Evolutionary conservation across 2,329 filamentous ascomycete genomes (phyloP), one percentile per base, ranked within the genome.

Genomic region (Kalmusia sp.): DNA sequence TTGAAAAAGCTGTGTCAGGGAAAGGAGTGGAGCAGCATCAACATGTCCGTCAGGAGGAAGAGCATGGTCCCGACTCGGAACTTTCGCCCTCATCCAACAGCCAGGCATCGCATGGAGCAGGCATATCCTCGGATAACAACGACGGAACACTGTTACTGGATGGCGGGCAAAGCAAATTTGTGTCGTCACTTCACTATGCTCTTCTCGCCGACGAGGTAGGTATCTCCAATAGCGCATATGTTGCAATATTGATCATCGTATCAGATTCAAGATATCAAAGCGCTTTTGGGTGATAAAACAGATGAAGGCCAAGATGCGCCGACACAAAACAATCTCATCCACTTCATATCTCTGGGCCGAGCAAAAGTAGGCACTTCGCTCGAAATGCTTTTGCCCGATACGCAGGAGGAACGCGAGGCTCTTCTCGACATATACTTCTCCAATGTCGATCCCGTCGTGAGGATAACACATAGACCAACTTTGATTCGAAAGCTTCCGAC

Each of bases 201-300:
- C 57, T 75, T n/a, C 58, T 75, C 33, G 71, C 73, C 31, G 73
- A 75, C 15, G 72, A 75, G 64, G 72, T 74, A 52, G 57, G 66
- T 56, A 24, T 27, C 12, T n/a, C 12, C 24, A 8, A 27, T 17
- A n/a, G n/a, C n/a, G n/a, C n/a, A n/a, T 24, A 3, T n/a, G 21
- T 4, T 15, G 30, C 15, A 41, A 54, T 48, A n/a, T 49, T 41
- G 6, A 52, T 35, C 1, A 7, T 28, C 6, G 4, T 6, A 9
- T 30, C 34, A 74, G 72, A 73, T 75, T 7, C 71, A 74, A 62
- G 72, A 75, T 46, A 75, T 75, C 48, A 75, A 73, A 51, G 70
- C 71, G 6, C 55, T 75, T 7, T 55, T 75, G 12, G 67, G 69
- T 6, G 68, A 71, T 9, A 63, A 64, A 44, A 64, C 62, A 2